A percentile compares a stretch with the other conserved stretches of the same genome.
Evolutionary conservation across 352 stramenopile genomes (phyloP).

Genomic region (Globisporangium camurandrum): DNA sequence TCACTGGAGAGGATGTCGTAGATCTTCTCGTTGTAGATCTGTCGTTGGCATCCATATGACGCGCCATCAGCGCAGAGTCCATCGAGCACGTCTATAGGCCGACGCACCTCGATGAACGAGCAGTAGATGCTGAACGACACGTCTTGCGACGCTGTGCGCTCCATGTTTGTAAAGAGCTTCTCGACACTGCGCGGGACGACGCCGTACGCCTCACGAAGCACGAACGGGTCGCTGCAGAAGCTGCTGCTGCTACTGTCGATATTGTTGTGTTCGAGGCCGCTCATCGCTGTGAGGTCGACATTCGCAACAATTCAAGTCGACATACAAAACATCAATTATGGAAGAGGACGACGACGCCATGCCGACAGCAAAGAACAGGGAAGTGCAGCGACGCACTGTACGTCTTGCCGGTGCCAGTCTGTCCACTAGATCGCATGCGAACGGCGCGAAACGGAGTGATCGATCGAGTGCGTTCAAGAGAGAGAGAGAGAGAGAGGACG

Average conservation of each 20-base stretch:
- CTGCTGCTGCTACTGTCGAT: slow-evolving; percentile 1
- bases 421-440: slow-evolving; percentile 37
- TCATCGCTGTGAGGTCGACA: slow-evolving; percentile 58
- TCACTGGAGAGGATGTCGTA: slow-evolving; percentile 55
- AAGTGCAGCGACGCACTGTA: slow-evolving; percentile 29
- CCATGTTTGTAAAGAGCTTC: slow-evolving; percentile 39
- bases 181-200: slow-evolving; percentile 55
- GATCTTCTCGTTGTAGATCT: slow-evolving; percentile 81
- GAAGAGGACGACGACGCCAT: no score
- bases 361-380: not conserved
- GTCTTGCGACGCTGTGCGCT: slow-evolving; percentile 10
- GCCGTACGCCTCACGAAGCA: slow-evolving; percentile 25
- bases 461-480: no score
- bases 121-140: slow-evolving; percentile 47
- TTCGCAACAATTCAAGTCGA: no score
- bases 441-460: no score
- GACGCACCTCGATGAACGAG: slow-evolving; percentile 54
- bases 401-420: slow-evolving; percentile 65
- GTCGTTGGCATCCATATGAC: not conserved
- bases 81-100: not conserved
- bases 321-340: no score
- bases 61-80: not conserved
- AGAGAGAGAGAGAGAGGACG: not conserved
- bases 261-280: slow-evolving; percentile 27
- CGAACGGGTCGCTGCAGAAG: not conserved